These are phyloP conservation scores for Chalciporus piperatus DNA, from an alignment of 768 basidiomycete species.

Conservation along the genomic window DNA sequence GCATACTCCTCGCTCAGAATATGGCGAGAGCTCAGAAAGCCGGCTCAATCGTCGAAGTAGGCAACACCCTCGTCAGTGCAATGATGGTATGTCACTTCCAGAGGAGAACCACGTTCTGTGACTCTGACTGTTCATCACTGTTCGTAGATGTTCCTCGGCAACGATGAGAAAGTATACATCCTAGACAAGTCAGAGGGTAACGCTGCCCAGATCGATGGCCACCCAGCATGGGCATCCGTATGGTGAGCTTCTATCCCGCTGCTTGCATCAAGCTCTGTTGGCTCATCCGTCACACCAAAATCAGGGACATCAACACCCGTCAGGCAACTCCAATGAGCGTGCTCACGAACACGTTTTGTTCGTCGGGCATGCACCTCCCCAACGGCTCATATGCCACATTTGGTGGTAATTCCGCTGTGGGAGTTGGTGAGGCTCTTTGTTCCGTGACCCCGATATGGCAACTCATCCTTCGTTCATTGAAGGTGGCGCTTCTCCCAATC, in stretches of 20 bases:
- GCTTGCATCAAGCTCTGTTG: not conserved
- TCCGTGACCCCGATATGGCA: conserved; percentile 17
- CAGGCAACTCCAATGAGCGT: conserved; percentile 35
- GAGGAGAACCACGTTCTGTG: too few species aligned
- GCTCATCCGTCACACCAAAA: conserved; percentile 28
- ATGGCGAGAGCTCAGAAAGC: conserved; percentile 8
- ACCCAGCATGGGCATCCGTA: conserved; percentile 71
- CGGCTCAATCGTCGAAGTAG: conserved; percentile 20
- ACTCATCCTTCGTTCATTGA: conserved; percentile 26
- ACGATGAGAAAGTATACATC: conserved; percentile 78
- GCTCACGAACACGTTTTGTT: conserved; percentile 70
- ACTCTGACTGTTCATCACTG: not conserved
- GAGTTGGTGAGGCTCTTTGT: conserved; percentile 36
- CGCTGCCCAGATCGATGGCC: conserved; percentile 57
- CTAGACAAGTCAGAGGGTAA: conserved; percentile 87
- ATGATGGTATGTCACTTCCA: conserved; percentile 47
- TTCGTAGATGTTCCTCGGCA: conserved; percentile 73
- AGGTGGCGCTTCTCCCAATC: conserved; percentile 34
- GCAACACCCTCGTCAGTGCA: conserved; percentile 42
- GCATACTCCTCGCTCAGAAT: not conserved
- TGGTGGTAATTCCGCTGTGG: conserved; percentile 72
- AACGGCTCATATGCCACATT: conserved; percentile 73
- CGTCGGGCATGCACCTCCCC: conserved; percentile 77
- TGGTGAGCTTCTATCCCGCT: conserved; percentile 39
- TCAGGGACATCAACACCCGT: conserved; percentile 20